Base-by-base conservation (phyloP, 2,329 filamentous ascomycete genomes). In the Ceratocystis cacaofunesta region DNA sequence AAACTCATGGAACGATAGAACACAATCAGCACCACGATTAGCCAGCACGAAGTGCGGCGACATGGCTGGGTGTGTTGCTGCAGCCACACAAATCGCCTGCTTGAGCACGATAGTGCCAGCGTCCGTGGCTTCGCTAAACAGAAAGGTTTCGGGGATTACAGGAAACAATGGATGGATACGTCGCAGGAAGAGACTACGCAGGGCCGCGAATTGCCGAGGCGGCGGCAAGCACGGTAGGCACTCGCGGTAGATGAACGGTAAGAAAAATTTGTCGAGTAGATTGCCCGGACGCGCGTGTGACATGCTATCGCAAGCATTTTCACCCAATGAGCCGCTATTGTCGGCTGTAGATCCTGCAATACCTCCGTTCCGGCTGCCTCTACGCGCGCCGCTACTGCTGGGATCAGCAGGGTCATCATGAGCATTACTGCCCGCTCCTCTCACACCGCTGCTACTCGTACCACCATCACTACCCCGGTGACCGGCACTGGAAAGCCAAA, bases 131-230 rank as follows among this genome's bases (percentile, higher is more conserved):
- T 72, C 61, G 8, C 69, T 71, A 0, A 72, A 70, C 1, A 79
- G 66, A 17, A 73, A 71, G 1, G 71, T 65, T 15, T 75, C 70
- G 0, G 78, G 77, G 43, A 84, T 75, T 15, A 82, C 75, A 3
- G 81, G 81, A 28, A 83, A 79, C 3, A 84, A 74, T 2, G 81
- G 80, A 58, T 84, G 79, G 7, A 84, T 76, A 68, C 81, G 80
- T 25, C 81, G 76, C 5, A 80, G 69, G 68, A 80, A 83, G 52
- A 81, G 72, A 1, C 72, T 72, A 48, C 75, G 76, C 30, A 85
- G 70, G 17, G 75, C 76, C 6, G 72, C 72, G 63, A 78, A 81
- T 64, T 82, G 79, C 2, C 74, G 70, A 0, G 76, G 72, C 0
- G 80, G 77, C 0, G 82, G 81, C 6, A 80, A 70, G 44, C 77